phyloP scores from a whole-genome alignment of 1,284 basidiomycete genomes.

The Trametes hirsuta region DNA sequence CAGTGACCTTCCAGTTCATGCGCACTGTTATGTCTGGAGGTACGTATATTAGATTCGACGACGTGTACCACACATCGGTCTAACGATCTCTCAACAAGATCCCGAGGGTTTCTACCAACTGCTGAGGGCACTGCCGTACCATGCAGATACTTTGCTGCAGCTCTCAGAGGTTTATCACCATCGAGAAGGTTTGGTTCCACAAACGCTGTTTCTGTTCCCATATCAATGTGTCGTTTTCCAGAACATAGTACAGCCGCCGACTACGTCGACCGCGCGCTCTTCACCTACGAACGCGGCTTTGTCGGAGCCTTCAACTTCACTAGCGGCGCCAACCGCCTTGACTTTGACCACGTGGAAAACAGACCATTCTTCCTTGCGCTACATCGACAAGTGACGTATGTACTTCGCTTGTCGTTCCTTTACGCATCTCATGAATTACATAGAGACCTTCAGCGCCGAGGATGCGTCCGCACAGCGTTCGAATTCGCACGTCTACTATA shows the following conservation, averaged over 20 bases:
- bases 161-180: constrained; percentile 84
- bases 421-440: constrained; percentile 14
- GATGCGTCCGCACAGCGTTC: constrained; percentile 86
- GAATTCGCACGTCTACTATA: constrained; percentile 86
- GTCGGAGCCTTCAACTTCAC: constrained; percentile 84
- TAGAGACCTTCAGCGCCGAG: constrained; percentile 84
- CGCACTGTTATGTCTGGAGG: constrained; percentile 80
- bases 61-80: neutral
- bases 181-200: constrained; percentile 65
- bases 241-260: constrained; percentile 86
- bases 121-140: constrained; percentile 70
- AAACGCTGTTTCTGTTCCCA: neutral
- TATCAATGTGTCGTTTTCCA: constrained; percentile 31
- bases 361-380: constrained; percentile 84
- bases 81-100: constrained; percentile 49
- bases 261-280: constrained; percentile 84
- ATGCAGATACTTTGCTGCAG: constrained; percentile 90
- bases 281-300: constrained; percentile 88
- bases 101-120: constrained; percentile 69
- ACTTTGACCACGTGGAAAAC: constrained; percentile 86
- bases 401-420: neutral
- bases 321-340: constrained; percentile 77
- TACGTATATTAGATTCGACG: constrained; percentile 37
- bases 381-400: constrained; percentile 74
- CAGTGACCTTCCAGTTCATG: constrained; percentile 80